Evolutionary conservation across 768 basidiomycete genomes (phyloP), one percentile per base, ranked within the genome.

Genomic region (Pholiota microspora): DNA sequence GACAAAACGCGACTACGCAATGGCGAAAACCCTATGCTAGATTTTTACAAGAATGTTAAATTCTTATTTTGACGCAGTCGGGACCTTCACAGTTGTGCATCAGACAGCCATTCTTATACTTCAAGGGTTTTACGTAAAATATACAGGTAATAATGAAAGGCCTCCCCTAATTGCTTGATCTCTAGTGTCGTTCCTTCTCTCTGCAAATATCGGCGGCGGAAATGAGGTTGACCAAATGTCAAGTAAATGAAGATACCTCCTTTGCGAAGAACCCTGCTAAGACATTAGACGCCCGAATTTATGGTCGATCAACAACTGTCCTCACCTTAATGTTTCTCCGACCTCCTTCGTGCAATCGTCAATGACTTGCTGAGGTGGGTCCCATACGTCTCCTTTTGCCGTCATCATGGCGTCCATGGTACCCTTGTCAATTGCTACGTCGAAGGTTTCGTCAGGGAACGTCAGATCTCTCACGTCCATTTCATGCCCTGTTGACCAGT

Each of bases 381-480:
- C 80, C 91, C 92, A 93, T 53, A 91, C 85, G 60, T 91, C 87
- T 15, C 86, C 85, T 64, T 89, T 89, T 0, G 81, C 75, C 0
- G 92, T 85, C 84, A 93, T 85, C 87, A 94, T 88, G 2, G 90
- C 89, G 66, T 94, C 92, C 89, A 94, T 92, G 1, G 91, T 92
- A 13, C 76, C 90, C 80, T 94, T 94, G 70, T 94, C 92, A 47
- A 94, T 86, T 0, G 83, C 90, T 45, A 94, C 74, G 62, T 94
- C 90, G 58, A 94, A 90, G 0, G 77, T 75, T 3, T 71, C 72
- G 45, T 78, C 69, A 3, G 80, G 78, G 51, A 93, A 89, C 9
- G 73, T 67, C 25, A 94, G 71, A 12, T 80, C 67, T 9, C 92
- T 80, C 35, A 94, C 82, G 58, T 94, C 92, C 87, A 91, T 93